phyloP scores from a whole-genome alignment of 345 rosid species.

The Orychophragmus violaceus region DNA sequence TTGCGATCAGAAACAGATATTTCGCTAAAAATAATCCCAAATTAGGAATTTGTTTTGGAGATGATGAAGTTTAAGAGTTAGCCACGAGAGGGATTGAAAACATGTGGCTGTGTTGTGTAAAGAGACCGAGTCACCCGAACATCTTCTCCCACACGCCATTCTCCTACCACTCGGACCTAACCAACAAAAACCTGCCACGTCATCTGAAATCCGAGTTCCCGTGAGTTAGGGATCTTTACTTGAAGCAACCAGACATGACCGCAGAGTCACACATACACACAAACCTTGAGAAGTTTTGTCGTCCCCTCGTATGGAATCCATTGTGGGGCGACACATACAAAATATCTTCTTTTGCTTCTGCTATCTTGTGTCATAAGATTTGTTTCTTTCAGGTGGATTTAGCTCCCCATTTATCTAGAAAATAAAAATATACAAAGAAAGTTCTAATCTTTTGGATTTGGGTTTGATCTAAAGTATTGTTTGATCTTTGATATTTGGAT shows the following conservation, averaged over 20 bases:
- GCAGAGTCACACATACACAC: slow-evolving; percentile 5
- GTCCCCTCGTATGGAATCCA: slow-evolving; percentile 32
- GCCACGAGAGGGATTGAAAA: slow-evolving; percentile 11
- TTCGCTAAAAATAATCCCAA: slow-evolving; percentile 19
- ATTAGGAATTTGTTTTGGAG: slow-evolving; percentile 1
- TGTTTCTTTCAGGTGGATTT: not conserved
- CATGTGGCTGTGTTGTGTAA: slow-evolving; percentile 22
- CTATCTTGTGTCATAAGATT: not conserved
- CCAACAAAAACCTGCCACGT: slow-evolving; percentile 24
- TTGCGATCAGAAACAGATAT: slow-evolving; percentile 22
- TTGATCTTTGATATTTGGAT: not conserved
- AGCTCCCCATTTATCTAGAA: not conserved
- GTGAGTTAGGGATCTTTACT: slow-evolving; percentile 30
- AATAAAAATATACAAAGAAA: not conserved
- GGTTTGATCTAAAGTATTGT: not conserved
- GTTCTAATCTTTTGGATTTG: not conserved
- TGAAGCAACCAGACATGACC: slow-evolving; percentile 29
- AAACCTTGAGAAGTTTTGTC: slow-evolving; percentile 15
- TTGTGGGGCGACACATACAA: slow-evolving; percentile 28
- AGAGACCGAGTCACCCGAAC: slow-evolving; percentile 32
- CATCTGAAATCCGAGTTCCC: slow-evolving; percentile 24
- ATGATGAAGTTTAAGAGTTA: slow-evolving; percentile 16
- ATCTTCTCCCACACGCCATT: slow-evolving; percentile 13
- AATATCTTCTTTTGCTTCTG: slow-evolving; percentile 17
- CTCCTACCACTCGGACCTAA: slow-evolving; percentile 25